phyloP scores from a whole-genome alignment of 208 protist species.

The Acanthamoeba castellanii region DNA sequence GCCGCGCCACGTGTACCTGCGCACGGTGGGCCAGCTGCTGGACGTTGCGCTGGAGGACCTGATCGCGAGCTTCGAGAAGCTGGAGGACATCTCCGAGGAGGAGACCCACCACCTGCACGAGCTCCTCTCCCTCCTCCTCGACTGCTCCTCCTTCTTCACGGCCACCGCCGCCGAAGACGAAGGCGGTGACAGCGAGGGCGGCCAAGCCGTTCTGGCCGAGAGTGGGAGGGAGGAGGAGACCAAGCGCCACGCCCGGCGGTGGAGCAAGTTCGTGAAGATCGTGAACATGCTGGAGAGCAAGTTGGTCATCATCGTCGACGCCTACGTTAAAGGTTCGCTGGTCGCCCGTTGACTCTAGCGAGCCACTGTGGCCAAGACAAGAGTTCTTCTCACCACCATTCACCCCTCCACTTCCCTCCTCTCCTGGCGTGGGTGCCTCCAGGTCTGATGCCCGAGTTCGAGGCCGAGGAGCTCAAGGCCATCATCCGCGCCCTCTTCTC shows the following conservation, averaged over 20 bases:
- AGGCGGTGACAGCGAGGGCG: background rate
- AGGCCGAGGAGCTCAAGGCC: slow-evolving; percentile 14
- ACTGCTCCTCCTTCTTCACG: background rate
- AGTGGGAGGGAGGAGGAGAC: background rate
- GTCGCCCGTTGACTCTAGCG: background rate
- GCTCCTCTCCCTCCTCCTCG: slow-evolving; percentile 31
- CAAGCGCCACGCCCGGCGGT: background rate
- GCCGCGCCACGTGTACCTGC: slow-evolving; percentile 30
- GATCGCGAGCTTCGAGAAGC: background rate
- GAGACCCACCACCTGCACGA: slow-evolving; percentile 75
- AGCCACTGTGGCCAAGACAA: too few relatives aligned
- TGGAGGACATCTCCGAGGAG: slow-evolving; percentile 74
- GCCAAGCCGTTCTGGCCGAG: background rate
- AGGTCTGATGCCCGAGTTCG: slow-evolving; percentile 70
- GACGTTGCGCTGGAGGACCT: background rate
- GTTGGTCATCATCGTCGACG: slow-evolving; percentile 61
- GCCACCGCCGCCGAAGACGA: background rate
- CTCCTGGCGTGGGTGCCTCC: too few relatives aligned
- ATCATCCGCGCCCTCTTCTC: slow-evolving; percentile 71
- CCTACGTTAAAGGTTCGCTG: slow-evolving; percentile 18
- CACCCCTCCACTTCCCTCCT: background rate
- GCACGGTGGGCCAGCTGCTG: slow-evolving; percentile 13
- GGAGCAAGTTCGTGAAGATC: slow-evolving; percentile 66
- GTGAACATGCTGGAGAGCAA: slow-evolving; percentile 68
- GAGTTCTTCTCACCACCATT: background rate